Evolutionary conservation across 129 eudicot genomes (phyloP), one percentile per base, ranked within the genome.

Genomic region (Flaveria trinervia): DNA sequence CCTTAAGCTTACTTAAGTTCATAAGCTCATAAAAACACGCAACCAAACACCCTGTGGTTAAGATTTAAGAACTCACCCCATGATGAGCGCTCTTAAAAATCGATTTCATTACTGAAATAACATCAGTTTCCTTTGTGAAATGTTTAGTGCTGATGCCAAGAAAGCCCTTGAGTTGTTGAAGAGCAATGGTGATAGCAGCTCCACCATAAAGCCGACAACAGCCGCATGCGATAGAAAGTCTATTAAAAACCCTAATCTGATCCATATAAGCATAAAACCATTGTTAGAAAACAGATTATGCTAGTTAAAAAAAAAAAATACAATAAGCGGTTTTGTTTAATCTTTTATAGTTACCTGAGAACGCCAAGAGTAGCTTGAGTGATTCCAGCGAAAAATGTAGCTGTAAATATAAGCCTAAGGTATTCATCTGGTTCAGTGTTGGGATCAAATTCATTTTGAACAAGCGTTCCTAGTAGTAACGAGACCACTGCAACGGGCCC

Each of bases 401-500:
- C 96, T 13, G 97, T 92, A 71, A 92, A 92, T 20, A 91, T 85
- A 76, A 90, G 86, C 75, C 91, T 78, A 44, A 77, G 86, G 66
- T 88, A 92, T 28, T 86, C 92, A n/a, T 15, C 51, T 43, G 65
- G 36, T 68, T 92, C 65, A 1, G 26, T 70, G 1, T 26, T 51
- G 0, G 93, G 91, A 81, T 92, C 93, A 77, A 79, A 80, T 80
- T 92, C 97, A n/a, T 74, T 74, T 64, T 73, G 82, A 20, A 92
- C 81, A 43, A 92, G 73, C 15, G 91, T 89, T 26, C 97, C 97
- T 17, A 92, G 67, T 48, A 92, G 75, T 11, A 92, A 84, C 26
- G 97, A 89, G 5, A 92, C 96, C 50, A 89, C 96, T 26, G 96
- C 96, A 48, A 92, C 97, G 0, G 96, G 97, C 22, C 97, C 96